Conservation (phyloP, 2,329 filamentous ascomycete genomes). For the Pseudopyricularia javanii region DNA sequence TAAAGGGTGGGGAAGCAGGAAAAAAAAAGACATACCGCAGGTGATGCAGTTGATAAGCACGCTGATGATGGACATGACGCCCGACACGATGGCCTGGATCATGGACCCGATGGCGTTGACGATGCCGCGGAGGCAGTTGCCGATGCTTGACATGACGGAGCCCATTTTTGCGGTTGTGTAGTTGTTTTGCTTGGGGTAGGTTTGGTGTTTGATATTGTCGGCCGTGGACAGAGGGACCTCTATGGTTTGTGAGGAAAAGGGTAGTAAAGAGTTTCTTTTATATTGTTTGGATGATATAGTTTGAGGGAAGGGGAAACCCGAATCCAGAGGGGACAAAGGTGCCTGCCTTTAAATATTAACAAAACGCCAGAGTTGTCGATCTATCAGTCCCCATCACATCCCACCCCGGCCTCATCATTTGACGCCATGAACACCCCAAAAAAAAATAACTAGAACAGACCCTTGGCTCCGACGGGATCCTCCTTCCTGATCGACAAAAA, state of each 20-base stretch:
- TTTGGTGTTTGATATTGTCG: neutral
- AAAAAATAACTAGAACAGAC: neutral
- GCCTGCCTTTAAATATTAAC: too few species aligned
- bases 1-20: neutral
- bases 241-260: too few species aligned
- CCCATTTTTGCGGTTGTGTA: slow-evolving; percentile 22
- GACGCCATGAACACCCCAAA: neutral
- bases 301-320: too few species aligned
- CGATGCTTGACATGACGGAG: slow-evolving; percentile 50
- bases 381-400: too few species aligned
- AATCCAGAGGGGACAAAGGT: too few species aligned
- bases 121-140: slow-evolving; percentile 54
- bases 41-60: slow-evolving; percentile 19
- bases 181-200: neutral
- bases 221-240: neutral
- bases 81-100: slow-evolving; percentile 54
- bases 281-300: too few species aligned
- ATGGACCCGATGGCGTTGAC: slow-evolving; percentile 54
- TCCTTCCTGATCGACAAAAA: neutral
- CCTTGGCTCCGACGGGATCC: too few species aligned
- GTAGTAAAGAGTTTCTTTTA: too few species aligned
- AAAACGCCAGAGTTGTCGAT: too few species aligned
- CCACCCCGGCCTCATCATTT: too few species aligned
- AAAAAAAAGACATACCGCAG: slow-evolving; percentile 3
- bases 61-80: slow-evolving; percentile 50